Evolutionary conservation across 257 asterid species (phyloP), one percentile per base, ranked within the genome.

Genomic region (Penstemon barbatus): DNA sequence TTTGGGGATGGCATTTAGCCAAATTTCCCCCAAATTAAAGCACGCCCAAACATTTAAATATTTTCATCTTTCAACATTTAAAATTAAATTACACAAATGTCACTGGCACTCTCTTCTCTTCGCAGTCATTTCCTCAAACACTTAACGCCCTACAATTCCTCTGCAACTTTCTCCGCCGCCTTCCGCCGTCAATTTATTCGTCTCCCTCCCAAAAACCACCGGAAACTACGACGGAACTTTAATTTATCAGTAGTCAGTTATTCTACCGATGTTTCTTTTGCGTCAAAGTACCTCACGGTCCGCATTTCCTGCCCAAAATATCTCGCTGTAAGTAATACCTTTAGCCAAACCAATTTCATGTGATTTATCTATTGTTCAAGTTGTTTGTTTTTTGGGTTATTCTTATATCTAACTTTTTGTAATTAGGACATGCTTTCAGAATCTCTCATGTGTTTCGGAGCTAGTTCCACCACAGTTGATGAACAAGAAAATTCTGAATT

Each of bases 371-470:
- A 45, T 42, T 15, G 0, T 61, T 0, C 33, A 25, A 15, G 36
- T 7, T 40, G 4, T 12, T 61, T 9, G 3, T 13, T 61, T 61
- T 43, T 5, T 61, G 10, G 33, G 33, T 25, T 25, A 25, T 25
- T 25, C 33, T 25, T 25, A 1, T 25, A 25, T 25, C 33, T 0
- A 0, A 33, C 3, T 46, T 74, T 46, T 61, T 54, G 46, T 38
- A 55, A 19, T n/a, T 57, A 92, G 98, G 94, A 82, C 70, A 71
- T 65, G 82, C 81, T 93, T 41, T 85, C 97, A 37, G 97, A 93
- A 74, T 86, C 95, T 72, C 90, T 90, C 25, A 59, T 93, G 78
- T 85, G 96, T 74, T 90, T 90, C 44, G 96, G 96, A 80, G 99
- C 99, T 58, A 81, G 77, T 74, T 93, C 97, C n/a, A 78, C 92